These are phyloP conservation scores for Penicillium sp. DNA, from an alignment of 2,329 filamentous ascomycete genomes.

Conservation along the genomic window DNA sequence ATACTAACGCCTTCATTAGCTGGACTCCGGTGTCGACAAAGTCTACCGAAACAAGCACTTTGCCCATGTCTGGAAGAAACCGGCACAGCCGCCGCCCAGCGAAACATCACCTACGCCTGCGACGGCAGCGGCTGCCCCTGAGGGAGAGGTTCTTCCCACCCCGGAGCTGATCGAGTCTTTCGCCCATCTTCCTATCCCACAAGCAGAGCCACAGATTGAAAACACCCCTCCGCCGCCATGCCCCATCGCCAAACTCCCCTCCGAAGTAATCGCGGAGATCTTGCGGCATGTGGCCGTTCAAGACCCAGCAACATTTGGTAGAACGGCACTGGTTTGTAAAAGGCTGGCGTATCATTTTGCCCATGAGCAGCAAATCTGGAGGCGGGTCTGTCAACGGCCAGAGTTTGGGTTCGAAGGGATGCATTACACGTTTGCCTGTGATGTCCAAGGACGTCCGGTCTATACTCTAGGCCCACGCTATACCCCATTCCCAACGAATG, in stretches of 20 bases:
- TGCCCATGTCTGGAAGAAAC: conserved; percentile 58
- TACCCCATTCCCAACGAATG: conserved; percentile 35
- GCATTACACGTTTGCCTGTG: conserved; percentile 72
- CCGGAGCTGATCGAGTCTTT: conserved; percentile 75
- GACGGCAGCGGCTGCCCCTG: conserved; percentile 57
- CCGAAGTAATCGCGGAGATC: conserved; percentile 81
- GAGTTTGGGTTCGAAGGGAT: conserved; percentile 79
- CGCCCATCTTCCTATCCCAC: conserved; percentile 64
- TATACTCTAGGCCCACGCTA: conserved; percentile 34
- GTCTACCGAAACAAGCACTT: conserved; percentile 91
- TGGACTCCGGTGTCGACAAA: conserved; percentile 62
- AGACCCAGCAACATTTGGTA: conserved; percentile 74
- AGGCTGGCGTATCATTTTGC: conserved; percentile 78
- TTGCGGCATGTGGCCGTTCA: conserved; percentile 67
- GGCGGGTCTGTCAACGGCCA: conserved; percentile 64
- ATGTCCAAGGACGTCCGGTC: conserved; percentile 50
- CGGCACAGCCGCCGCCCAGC: conserved; percentile 47
- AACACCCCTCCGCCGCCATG: conserved; percentile 72
- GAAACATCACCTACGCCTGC: conserved; percentile 51
- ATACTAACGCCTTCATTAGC: neutral
- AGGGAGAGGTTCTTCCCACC: conserved; percentile 51
- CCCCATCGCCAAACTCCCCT: conserved; percentile 71
- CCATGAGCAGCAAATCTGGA: conserved; percentile 85
- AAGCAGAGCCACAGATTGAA: conserved; percentile 66
- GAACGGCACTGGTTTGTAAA: conserved; percentile 79